These are phyloP conservation scores for Candida dajiaensis DNA, from an alignment of 805 yeast species.

Conservation along the genomic window DNA sequence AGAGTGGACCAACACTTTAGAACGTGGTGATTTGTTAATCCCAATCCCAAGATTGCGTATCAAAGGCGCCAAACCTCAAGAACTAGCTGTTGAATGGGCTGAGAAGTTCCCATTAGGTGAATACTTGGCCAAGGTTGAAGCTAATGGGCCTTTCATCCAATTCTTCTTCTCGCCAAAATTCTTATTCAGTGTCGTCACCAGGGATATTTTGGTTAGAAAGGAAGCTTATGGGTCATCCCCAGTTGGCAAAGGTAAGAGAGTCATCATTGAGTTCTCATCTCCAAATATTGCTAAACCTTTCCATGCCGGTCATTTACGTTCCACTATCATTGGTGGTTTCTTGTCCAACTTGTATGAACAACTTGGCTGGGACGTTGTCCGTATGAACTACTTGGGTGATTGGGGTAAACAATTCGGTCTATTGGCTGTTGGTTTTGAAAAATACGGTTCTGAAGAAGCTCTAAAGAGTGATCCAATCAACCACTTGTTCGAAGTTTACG, in stretches of 20 bases:
- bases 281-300: slow-evolving; percentile 99
- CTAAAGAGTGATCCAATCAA: slow-evolving; percentile 79
- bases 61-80: slow-evolving; percentile 74
- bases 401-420: slow-evolving; percentile 99
- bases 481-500: slow-evolving; percentile 93
- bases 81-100: slow-evolving; percentile 73
- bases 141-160: slow-evolving; percentile 89
- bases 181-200: slow-evolving; percentile 62
- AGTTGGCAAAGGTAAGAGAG: slow-evolving; percentile 63
- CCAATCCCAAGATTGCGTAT: slow-evolving; percentile 92
- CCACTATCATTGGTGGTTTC: slow-evolving; percentile 97
- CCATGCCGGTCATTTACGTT: slow-evolving; percentile 98
- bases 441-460: slow-evolving; percentile 74
- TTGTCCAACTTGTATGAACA: slow-evolving; percentile 83
- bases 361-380: slow-evolving; percentile 85
- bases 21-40: slow-evolving; percentile 87
- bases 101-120: slow-evolving; percentile 67
- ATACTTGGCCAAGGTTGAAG: slow-evolving; percentile 61
- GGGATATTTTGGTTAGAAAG: slow-evolving; percentile 57
- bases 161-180: slow-evolving; percentile 71
- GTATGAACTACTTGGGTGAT: slow-evolving; percentile 95
- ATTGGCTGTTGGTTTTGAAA: slow-evolving; percentile 85
- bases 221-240: slow-evolving; percentile 67
- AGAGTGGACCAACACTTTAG: slow-evolving; percentile 81
- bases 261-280: slow-evolving; percentile 86